Evolutionary conservation across 305 asterid species (phyloP), one percentile per base, ranked within the genome.

Genomic region (Fraxinus xanthoxyloides): DNA sequence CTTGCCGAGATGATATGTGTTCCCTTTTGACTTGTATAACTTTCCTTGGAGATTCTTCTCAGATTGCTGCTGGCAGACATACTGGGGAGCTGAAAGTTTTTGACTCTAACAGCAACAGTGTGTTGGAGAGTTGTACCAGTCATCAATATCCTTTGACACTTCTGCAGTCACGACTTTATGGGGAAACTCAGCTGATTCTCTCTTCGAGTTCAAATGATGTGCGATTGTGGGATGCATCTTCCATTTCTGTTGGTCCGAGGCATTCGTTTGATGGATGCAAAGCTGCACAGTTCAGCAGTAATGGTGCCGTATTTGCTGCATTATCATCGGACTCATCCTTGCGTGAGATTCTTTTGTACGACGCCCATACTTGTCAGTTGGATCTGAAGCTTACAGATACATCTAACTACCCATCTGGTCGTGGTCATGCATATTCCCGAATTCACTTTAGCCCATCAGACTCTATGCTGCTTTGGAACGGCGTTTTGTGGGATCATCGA

Each of bases 401-500:
- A 6, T 87, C 97, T 31, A 84, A 79, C 74, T 85, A 79, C 63
- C 81, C 86, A 40, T 87, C 65, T 54, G 24, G 94, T 28, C 91
- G 96, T 34, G 98, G 97, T 75, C 93, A 91, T 76, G 84, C 92
- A 13, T 90, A 93, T 87, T 92, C 98, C 63, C 89, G 76, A 21
- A 90, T 92, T 81, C 99, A 95, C 87, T 97, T 95, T 81, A 92
- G 93, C 80, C 98, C 98, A 15, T 88, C 92, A 1, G 98, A 96
- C 77, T 81, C 90, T 65, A 90, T 90, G 97, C 92, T 96, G 46
- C 94, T 97, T 36, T 97, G 97, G 97, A 93, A 95, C 36, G 99
- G 98, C 74, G 95, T 97, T 89, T 89, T 97, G 85, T 97, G 97
- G 98, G 98, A 97, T 85, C 91, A 90, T 59, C 92, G 99, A 86